These are phyloP conservation scores for Massarina eburnea DNA, from an alignment of 2,329 filamentous ascomycete species.

Conservation along the genomic window DNA sequence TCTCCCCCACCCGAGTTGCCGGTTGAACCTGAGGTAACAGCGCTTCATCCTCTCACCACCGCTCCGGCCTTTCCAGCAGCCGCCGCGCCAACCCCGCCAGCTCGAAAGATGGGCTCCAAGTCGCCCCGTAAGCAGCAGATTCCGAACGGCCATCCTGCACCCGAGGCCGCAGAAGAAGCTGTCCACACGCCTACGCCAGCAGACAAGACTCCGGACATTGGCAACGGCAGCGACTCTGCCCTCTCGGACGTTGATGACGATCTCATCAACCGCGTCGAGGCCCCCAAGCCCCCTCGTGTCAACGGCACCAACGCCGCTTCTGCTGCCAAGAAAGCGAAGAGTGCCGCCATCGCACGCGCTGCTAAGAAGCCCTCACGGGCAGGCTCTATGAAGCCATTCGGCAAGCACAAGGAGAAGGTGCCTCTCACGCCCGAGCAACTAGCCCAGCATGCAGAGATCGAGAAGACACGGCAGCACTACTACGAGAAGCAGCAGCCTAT, in stretches of 20 bases:
- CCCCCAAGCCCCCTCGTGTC: conserved; percentile 25
- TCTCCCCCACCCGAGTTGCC: conserved; percentile 20
- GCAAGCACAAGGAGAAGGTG: conserved; percentile 33
- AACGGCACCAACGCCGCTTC: conserved; percentile 27
- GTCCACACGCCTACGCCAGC: conserved; percentile 29
- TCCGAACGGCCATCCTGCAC: conserved; percentile 22
- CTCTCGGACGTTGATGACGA: conserved; percentile 43
- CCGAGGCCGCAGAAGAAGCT: conserved; percentile 25
- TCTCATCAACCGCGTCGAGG: conserved; percentile 40
- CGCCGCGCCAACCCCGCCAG: conserved; percentile 26
- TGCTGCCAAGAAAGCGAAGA: conserved; percentile 31
- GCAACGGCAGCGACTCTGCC: conserved; percentile 36
- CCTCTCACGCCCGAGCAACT: conserved; percentile 28
- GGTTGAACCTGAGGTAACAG: conserved; percentile 12
- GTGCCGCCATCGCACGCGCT: conserved; percentile 26
- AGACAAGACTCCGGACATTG: conserved; percentile 30
- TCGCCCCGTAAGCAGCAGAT: conserved; percentile 34
- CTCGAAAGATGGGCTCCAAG: conserved; percentile 31
- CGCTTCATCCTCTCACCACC: conserved; percentile 30
- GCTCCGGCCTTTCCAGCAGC: conserved; percentile 29
- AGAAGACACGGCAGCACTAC: conserved; percentile 28
- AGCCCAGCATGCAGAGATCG: conserved; percentile 27
- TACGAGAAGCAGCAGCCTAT: conserved; percentile 24
- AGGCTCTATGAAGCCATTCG: conserved; percentile 32
- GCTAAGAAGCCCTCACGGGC: conserved; percentile 37